Base-by-base conservation (phyloP, 768 basidiomycete genomes). In the Pholiota conissans region DNA sequence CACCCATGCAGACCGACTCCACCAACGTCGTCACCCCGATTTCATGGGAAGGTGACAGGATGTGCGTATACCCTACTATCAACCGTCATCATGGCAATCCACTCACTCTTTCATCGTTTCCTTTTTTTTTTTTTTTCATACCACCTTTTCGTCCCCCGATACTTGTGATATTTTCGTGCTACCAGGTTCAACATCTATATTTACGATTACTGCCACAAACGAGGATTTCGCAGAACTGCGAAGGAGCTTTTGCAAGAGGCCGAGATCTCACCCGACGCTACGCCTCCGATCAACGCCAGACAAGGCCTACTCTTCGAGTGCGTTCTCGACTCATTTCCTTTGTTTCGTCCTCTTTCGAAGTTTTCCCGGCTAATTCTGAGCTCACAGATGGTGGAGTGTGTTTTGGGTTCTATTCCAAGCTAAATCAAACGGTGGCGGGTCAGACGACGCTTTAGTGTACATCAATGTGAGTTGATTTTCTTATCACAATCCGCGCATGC, bases 161-260 rank as follows among this genome's bases (percentile, higher is more conserved):
- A 34, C 13, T 40, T 54, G 50, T 40, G 13, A 28, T 39, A 39
- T 39, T 39, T 39, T 18, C 37, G 37, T 10, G 37, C 22, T 45
- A 11, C 27, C 72, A 92, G 90, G 90, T 92, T 92, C 71, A 91
- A 92, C 73, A 90, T 92, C 68, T 93, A 93, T 74, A 92, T 93
- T 63, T 82, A 88, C 67, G 91, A 93, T 75, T 93, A 93, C 66
- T 92, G 91, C 74, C 74, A 68, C 66, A 93, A 93, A 72, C 86
- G 90, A 52, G 90, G 90, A 53, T 93, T 85, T 63, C 74, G 71
- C 64, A 89, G 86, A 68, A 90, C 91, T 1, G 90, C 90, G 10
- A 75, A 71, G 30, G 84, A 90, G 65, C 81, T 93, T 42, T 72
- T 84, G 63, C 39, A 42, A 13, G 91, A 93, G 66, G 90, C 90